A percentile compares a stretch with the other conserved stretches of the same genome.
Evolutionary conservation across 768 basidiomycete genomes (phyloP).

Genomic region (Tylopilus sp.): DNA sequence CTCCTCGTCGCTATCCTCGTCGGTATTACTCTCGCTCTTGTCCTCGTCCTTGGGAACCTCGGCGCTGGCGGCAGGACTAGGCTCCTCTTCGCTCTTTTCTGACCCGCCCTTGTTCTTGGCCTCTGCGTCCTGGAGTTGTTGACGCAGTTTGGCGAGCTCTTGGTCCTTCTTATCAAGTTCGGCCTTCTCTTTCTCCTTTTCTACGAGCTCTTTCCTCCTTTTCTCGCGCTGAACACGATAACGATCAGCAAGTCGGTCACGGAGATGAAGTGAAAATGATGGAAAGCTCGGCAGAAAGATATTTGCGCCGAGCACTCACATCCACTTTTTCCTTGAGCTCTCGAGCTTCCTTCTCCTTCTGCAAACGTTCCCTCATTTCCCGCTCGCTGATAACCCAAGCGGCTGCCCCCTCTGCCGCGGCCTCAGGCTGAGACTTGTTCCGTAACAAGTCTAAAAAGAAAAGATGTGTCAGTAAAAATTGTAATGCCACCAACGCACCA

Average conservation of each 20-base stretch:
- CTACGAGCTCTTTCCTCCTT: slow-evolving; percentile 39
- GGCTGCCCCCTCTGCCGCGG: slow-evolving; percentile 61
- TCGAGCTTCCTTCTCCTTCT: slow-evolving; percentile 68
- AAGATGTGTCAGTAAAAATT: slow-evolving; percentile 25
- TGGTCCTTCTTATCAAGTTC: slow-evolving; percentile 64
- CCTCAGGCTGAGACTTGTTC: slow-evolving; percentile 80
- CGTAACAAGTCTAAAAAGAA: slow-evolving; percentile 61
- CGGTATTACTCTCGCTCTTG: slow-evolving; percentile 32
- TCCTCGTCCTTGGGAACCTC: slow-evolving; percentile 26
- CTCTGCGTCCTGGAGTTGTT: slow-evolving; percentile 52
- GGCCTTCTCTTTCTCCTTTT: slow-evolving; percentile 57
- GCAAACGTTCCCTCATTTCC: slow-evolving; percentile 68
- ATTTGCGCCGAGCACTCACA: slow-evolving; percentile 41
- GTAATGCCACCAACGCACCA: slow-evolving; percentile 21
- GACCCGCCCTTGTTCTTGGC: slow-evolving; percentile 43
- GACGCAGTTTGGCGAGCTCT: slow-evolving; percentile 51
- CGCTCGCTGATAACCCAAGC: slow-evolving; percentile 76
- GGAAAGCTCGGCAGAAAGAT: slow-evolving; percentile 17
- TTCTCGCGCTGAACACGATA: slow-evolving; percentile 37
- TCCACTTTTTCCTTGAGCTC: slow-evolving; percentile 65
- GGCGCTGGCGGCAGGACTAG: neutral
- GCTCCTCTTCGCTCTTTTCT: slow-evolving; percentile 42
- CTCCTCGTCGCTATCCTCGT: slow-evolving; percentile 42
- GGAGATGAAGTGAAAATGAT: slow-evolving; percentile 3
- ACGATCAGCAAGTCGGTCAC: slow-evolving; percentile 4